Evolutionary conservation across 805 yeast species (phyloP).

Genomic region (Lipomyces starkeyi): DNA sequence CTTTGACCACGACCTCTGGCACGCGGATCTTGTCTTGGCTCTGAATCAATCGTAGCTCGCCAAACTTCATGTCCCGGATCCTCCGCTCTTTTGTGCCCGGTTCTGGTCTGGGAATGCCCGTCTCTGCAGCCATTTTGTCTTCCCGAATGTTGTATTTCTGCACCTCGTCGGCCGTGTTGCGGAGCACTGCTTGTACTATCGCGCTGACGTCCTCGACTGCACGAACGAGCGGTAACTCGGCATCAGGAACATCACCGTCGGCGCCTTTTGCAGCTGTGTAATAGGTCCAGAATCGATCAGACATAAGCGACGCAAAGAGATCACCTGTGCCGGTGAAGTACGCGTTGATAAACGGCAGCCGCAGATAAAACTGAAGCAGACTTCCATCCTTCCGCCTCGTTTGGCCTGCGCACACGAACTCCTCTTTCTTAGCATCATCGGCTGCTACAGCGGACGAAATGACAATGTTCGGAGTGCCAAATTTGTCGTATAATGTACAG

Average conservation of each 20-base stretch:
- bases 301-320: conserved; percentile 76
- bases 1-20: conserved; percentile 16
- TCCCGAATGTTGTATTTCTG: conserved; percentile 19
- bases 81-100: conserved; percentile 33
- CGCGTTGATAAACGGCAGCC: conserved; percentile 63
- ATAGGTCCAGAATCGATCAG: conserved; percentile 59
- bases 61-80: conserved; percentile 35
- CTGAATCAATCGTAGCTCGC: conserved; percentile 33
- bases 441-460: conserved; percentile 61
- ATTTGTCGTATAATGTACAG: conserved; percentile 41
- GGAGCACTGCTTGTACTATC: conserved; percentile 60
- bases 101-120: conserved; percentile 27
- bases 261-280: conserved; percentile 32
- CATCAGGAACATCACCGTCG: background rate
- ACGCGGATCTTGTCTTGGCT: conserved; percentile 25
- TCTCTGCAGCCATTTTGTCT: conserved; percentile 10
- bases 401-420: conserved; percentile 33
- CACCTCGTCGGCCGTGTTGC: conserved; percentile 51
- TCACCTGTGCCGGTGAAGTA: conserved; percentile 97
- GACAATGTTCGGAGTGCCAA: conserved; percentile 63
- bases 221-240: conserved; percentile 42
- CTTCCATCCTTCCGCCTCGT: conserved; percentile 19
- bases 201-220: conserved; percentile 57
- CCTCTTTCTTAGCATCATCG: conserved; percentile 43
- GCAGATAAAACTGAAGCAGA: conserved; percentile 20